Conservation (phyloP, 2,329 filamentous ascomycete species). For the Ramularia endophylla region DNA sequence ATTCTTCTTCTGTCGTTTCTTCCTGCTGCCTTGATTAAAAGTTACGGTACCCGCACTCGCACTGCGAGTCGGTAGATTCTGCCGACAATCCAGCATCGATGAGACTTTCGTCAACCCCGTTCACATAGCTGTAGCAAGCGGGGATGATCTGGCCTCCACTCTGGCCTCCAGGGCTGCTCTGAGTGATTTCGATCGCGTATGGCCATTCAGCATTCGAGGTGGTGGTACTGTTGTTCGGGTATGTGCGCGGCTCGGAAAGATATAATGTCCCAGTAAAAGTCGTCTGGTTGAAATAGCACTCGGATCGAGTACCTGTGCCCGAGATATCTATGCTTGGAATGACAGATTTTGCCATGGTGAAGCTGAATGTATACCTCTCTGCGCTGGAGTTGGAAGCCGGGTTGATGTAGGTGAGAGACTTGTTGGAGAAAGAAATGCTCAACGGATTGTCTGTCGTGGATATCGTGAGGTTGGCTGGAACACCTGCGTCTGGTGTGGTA, state of each 20-base stretch:
- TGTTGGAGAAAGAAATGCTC: constrained; percentile 50
- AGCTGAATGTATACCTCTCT: constrained; percentile 55
- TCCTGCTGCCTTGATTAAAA: constrained; percentile 14
- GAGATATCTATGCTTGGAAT: constrained; percentile 44
- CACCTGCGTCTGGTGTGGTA: constrained; percentile 49
- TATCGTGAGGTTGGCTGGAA: constrained; percentile 31
- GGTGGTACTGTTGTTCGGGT: constrained; percentile 11
- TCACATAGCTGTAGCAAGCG: constrained; percentile 44
- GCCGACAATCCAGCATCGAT: constrained; percentile 32
- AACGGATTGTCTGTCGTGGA: constrained; percentile 54
- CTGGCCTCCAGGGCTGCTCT: constrained; percentile 44
- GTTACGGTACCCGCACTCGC: constrained; percentile 44
- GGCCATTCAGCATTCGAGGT: constrained; percentile 47
- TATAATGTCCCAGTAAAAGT: constrained; percentile 54
- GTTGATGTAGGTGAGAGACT: constrained; percentile 46
- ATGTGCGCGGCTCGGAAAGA: constrained; percentile 22
- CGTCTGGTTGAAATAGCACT: constrained; percentile 55
- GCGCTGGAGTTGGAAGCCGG: constrained; percentile 35
- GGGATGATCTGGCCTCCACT: constrained; percentile 47
- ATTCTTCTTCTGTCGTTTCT: not conserved
- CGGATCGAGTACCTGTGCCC: constrained; percentile 40
- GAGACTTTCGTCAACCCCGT: constrained; percentile 33
- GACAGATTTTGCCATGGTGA: constrained; percentile 49
- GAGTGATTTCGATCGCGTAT: constrained; percentile 51
- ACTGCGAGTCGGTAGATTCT: constrained; percentile 33